Evolutionary conservation across 2,329 filamentous ascomycete species (phyloP), one percentile per base, ranked within the genome.

Genomic region (Fusarium palustre): DNA sequence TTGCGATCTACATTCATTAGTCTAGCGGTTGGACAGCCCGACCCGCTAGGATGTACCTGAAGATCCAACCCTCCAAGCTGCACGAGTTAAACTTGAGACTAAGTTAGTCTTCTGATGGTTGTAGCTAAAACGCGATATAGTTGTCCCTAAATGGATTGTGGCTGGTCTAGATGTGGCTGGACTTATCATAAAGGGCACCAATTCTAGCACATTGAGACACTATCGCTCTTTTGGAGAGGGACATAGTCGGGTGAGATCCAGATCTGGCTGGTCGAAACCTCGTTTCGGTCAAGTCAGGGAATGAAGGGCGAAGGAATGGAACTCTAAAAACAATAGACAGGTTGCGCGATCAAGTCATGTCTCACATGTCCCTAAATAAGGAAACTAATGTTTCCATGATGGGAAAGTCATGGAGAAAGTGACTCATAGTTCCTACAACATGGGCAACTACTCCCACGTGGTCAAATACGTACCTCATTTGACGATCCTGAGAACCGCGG

Each of bases 1-100:
- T 65, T 65, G 16, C 7, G 62, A 65, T 59, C 46, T 43, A 22
- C 59, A 34, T 22, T 39, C 36, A 13, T 39, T 30, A 30, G 28
- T 30, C 28, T 28, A 30, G 28, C 13, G 25, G 16, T 24, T 52
- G 22, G 18, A 30, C 28, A 11, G 28, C 2, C 10, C 28, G 28
- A 30, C 28, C 28, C 28, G 28, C 28, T 30, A 10, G 3, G 11
- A 9, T 31, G 38, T 46, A 18, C 45, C 52, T 50, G 30, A 28
- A 45, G 24, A 38, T 41, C 7, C n/a, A 16, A 31, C 18, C 6
- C n/a, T 24, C 22, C 16, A 20, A 38, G 13, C 41, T 47, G 30
- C 25, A 1, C 30, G 8, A 13, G 15, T 15, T 2, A 38, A 25
- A 12, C 3, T 39, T 5, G 0, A 1, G 1, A 38, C 47, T 39